These are phyloP conservation scores for Diaporthe australafricana DNA, from an alignment of 2,329 filamentous ascomycete genomes.

Conservation along the genomic window DNA sequence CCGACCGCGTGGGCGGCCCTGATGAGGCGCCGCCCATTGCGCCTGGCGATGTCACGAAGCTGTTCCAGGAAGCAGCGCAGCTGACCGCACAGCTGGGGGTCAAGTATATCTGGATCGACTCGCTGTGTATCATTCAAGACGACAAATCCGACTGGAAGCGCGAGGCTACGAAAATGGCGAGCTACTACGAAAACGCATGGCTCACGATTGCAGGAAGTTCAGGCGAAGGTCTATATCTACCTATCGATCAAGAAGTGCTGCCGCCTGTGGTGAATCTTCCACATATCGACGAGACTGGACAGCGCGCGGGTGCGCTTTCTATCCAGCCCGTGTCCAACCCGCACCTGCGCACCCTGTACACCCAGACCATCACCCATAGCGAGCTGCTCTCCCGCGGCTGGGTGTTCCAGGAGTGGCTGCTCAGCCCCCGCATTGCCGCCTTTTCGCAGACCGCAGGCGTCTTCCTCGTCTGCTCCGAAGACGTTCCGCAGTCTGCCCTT, in stretches of 20 bases:
- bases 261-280: too few species aligned
- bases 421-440: not conserved
- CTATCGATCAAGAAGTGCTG: not conserved
- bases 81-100: not conserved
- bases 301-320: not conserved
- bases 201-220: not conserved
- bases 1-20: too few species aligned
- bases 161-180: conserved; percentile 19
- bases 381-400: not conserved
- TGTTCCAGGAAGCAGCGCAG: too few species aligned
- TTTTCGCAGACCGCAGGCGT: too few species aligned
- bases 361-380: not conserved
- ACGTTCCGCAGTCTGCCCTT: too few species aligned
- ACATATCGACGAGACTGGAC: too few species aligned
- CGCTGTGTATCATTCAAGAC: conserved; percentile 31
- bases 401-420: conserved; percentile 22
- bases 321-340: not conserved
- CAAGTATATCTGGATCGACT: conserved; percentile 29
- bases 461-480: too few species aligned
- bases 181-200: conserved; percentile 1
- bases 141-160: conserved; percentile 1
- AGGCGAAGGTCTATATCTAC: not conserved
- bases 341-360: too few species aligned
- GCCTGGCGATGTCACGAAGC: too few species aligned
- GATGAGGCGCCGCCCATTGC: too few species aligned